Percentiles rank a stretch among this genome's conserved stretches.
Conservation (phyloP, 257 asterid genomes). For the Scutellaria baicalensis region DNA sequence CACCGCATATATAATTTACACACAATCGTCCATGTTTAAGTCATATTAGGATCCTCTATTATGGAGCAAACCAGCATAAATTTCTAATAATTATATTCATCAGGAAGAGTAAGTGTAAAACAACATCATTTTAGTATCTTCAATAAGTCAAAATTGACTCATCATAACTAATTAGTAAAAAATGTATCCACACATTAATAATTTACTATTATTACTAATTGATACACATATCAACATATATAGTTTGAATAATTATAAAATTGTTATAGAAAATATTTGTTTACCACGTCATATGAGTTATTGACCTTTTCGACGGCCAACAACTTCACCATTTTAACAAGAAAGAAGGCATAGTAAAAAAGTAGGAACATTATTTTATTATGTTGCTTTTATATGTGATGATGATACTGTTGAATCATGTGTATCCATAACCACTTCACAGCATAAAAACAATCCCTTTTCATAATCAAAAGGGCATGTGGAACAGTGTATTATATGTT, state of each 20-base stretch:
- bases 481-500: slow-evolving; percentile 10
- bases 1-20: no score
- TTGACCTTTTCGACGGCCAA: neutral
- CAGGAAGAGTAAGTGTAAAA: no score
- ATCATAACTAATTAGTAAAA: no score
- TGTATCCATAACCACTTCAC: slow-evolving; percentile 20
- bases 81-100: no score
- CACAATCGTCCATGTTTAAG: no score
- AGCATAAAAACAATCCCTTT: neutral
- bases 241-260: neutral
- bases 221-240: no score
- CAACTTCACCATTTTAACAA: slow-evolving; percentile 20
- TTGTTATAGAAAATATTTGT: neutral
- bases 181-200: no score
- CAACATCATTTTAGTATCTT: no score
- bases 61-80: no score
- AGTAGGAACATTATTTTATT: slow-evolving; percentile 3
- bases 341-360: slow-evolving; percentile 11
- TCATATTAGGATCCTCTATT: no score
- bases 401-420: neutral
- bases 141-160: no score
- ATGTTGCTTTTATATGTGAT: neutral
- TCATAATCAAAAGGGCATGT: neutral
- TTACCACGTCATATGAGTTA: slow-evolving; percentile 4
- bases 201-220: no score